phyloP scores from a whole-genome alignment of 169 alveolate genomes.

The Babesia bigemina region DNA sequence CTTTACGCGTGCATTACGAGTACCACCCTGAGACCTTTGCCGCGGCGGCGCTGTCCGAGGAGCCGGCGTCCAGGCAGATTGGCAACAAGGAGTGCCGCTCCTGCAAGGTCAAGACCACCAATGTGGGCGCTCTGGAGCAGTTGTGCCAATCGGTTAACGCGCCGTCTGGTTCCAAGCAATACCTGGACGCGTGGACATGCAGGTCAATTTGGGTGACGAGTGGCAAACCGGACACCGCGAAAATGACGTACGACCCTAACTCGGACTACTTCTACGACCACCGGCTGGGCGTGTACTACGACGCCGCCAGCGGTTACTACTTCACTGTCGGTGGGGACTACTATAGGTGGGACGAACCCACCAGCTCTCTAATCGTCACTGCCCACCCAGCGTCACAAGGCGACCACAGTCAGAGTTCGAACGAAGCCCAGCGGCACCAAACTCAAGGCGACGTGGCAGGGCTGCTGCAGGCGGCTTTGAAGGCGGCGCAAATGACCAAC shows the following conservation, averaged over 20 bases:
- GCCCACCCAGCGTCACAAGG: not conserved
- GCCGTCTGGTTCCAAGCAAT: constrained; percentile 25
- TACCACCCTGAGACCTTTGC: constrained; percentile 15
- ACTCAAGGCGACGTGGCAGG: constrained; percentile 21
- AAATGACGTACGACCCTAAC: constrained; percentile 31
- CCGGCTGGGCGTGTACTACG: constrained; percentile 65
- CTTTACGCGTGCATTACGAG: constrained; percentile 45
- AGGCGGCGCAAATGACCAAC: constrained; percentile 62
- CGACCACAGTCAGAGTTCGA: not conserved
- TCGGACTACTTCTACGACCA: constrained; percentile 58
- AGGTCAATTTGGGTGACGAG: constrained; percentile 22
- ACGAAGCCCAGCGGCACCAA: not conserved
- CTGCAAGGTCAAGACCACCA: constrained; percentile 48
- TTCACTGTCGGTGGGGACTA: constrained; percentile 72
- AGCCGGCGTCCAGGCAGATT: not conserved
- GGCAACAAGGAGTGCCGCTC: constrained; percentile 34
- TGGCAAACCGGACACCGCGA: constrained; percentile 63
- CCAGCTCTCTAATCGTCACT: constrained; percentile 43
- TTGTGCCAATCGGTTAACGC: not conserved
- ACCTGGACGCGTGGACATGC: constrained; percentile 42
- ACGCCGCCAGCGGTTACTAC: constrained; percentile 74
- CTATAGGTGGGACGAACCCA: constrained; percentile 68
- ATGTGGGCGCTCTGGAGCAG: constrained; percentile 30
- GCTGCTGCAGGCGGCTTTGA: constrained; percentile 52
- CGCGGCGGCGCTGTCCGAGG: constrained; percentile 17